phyloP scores from a whole-genome alignment of 2,329 filamentous ascomycete species.

The Ophiostoma sp. region DNA sequence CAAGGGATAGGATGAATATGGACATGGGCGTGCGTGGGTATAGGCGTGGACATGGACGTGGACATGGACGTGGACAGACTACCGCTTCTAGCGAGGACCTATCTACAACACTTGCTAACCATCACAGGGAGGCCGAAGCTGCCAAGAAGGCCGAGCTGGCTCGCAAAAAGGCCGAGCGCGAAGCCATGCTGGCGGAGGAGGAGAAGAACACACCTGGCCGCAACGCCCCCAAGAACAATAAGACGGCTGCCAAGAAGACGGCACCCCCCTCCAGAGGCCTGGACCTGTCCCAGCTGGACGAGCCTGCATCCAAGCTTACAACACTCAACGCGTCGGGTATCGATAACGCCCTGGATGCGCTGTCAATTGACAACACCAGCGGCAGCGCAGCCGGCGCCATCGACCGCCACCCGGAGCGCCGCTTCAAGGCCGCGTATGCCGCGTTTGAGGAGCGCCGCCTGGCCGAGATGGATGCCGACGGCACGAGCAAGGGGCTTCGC shows the following conservation, averaged over 20 bases:
- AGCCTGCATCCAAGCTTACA: conserved; percentile 42
- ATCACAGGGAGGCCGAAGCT: conserved; percentile 69
- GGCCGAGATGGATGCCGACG: conserved; percentile 79
- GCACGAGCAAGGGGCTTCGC: conserved; percentile 64
- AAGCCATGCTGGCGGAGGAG: conserved; percentile 76
- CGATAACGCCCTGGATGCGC: conserved; percentile 86
- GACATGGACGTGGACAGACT: neutral
- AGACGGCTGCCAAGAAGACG: conserved; percentile 61
- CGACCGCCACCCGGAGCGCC: conserved; percentile 80
- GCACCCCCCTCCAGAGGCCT: conserved; percentile 52
- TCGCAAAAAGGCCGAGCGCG: conserved; percentile 87
- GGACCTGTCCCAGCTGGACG: conserved; percentile 65
- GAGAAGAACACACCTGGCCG: conserved; percentile 60
- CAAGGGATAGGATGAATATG: neutral
- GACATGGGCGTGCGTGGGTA: neutral
- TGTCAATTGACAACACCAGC: conserved; percentile 52
- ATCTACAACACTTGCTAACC: neutral
- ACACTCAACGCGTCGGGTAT: conserved; percentile 80
- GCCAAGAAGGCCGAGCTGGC: conserved; percentile 77
- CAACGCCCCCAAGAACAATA: conserved; percentile 60
- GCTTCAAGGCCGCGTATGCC: conserved; percentile 80
- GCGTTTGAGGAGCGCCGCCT: conserved; percentile 76
- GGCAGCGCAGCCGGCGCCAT: conserved; percentile 53
- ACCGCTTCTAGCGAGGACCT: neutral
- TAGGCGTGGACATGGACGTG: too few relatives aligned